Evolutionary conservation across 306 rosid species (phyloP), one percentile per base, ranked within the genome.

Genomic region (Glycine latifolia): DNA sequence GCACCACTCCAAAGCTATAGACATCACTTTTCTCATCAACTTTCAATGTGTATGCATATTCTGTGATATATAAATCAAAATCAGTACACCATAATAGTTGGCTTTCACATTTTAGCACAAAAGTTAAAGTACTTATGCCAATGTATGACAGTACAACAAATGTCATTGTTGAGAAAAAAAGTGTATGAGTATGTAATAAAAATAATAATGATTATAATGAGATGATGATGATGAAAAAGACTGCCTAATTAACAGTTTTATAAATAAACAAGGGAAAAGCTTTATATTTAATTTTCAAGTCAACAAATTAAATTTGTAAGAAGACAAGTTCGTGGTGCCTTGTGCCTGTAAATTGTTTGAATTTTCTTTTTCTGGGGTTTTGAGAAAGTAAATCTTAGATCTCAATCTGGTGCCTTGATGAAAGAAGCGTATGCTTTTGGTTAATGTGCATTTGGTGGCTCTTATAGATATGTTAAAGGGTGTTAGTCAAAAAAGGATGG

Each of bases 21-120:
- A 94, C 97, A 62, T 94, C 98, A 65, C 97, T 94, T 67, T 94
- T 94, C 79, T 91, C 97, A 20, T 92, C 97, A 17, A 92, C 97
- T 84, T 79, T 91, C 69, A 94, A 80, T 56, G 98, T 94, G 89
- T 94, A 94, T 41, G 98, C 98, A 87, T 94, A 94, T 67, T 94
- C 98, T 46, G 80, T 74, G 13, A 60, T 49, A 37, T 26, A 50
- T 37, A 10, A 44, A 50, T 59, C 71, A 48, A 73, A 43, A 68
- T 86, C 67, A 78, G 75, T 37, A 54, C 49, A 46, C 39, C 49
- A 49, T 39, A 59, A 4, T 70, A 14, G 60, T 2, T 41, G 16
- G 4, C 74, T 78, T 53, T 44, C 55, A 72, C 39, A 70, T 20
- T 37, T 65, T 37, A 65, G 17, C 10, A 6, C 48, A 65, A 67